Conservation (phyloP, 495 filamentous ascomycete species). For the Parachaetomium inaequale region DNA sequence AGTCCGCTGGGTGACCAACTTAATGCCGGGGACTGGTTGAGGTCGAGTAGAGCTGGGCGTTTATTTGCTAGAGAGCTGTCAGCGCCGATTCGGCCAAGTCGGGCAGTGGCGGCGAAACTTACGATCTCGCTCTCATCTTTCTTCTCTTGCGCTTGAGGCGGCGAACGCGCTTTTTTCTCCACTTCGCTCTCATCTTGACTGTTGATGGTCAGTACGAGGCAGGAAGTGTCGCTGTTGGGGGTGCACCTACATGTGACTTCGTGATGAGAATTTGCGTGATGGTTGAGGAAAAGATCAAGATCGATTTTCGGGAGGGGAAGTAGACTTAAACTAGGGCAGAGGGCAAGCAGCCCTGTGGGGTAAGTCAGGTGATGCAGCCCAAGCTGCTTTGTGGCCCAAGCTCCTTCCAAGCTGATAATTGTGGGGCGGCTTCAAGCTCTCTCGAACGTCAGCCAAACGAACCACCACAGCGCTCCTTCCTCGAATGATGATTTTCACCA, state of each 20-base stretch:
- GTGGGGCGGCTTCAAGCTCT: not conserved
- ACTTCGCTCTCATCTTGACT: constrained; percentile 94
- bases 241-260: constrained; percentile 24
- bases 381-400: constrained; percentile 14
- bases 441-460: not conserved
- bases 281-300: constrained; percentile 28
- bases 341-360: constrained; percentile 37
- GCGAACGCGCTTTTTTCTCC: constrained; percentile 98
- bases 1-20: constrained; percentile 19
- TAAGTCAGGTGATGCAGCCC: constrained; percentile 28
- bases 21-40: constrained; percentile 29
- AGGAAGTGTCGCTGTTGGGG: constrained; percentile 8
- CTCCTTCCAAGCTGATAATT: constrained; percentile 5
- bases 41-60: constrained; percentile 44
- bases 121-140: constrained; percentile 96
- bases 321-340: constrained; percentile 32
- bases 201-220: constrained; percentile 16
- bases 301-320: constrained; percentile 32
- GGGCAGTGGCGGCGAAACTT: constrained; percentile 39
- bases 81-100: constrained; percentile 24
- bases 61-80: constrained; percentile 62
- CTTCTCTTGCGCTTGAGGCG: constrained; percentile 98
- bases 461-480: not conserved
- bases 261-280: constrained; percentile 33
- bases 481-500: not conserved